Evolutionary conservation across 305 asterid species (phyloP), one percentile per base, ranked within the genome.

Genomic region (Plantago coronopus): DNA sequence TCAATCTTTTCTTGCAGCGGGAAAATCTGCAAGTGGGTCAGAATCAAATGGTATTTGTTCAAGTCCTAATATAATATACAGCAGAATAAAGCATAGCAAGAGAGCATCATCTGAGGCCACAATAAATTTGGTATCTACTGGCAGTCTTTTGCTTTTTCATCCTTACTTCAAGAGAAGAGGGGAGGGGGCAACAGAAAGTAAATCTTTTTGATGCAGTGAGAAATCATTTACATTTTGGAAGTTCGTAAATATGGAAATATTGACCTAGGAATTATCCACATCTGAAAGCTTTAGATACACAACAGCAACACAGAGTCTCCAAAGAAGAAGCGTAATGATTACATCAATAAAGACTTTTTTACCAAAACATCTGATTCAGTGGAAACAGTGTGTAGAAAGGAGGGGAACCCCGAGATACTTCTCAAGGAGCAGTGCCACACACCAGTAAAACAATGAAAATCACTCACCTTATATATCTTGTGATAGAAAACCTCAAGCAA

Each of bases 401-500:
- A 51, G 53, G 34, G 19, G 45, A 53, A 18, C 48, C 57, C 10
- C n/a, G 17, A 31, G 55, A 43, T 18, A 60, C 11, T 38, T 38
- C 16, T 45, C 18, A 48, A 16, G 16, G 17, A 38, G 46, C 22
- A 62, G 22, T 31, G 37, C 45, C 29, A 34, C 55, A 40, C 25
- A 15, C 17, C 8, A 16, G 59, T 8, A 48, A 9, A 40, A 18
- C 19, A 66, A 25, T 54, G 44, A 48, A 63, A 44, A 48, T 62
- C 27, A 57, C 17, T 27, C 72, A 84, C 93, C 84, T 81, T 84
- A 54, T 80, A 80, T 53, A 84, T 82, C 76, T 84, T 84, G 70
- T 82, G 83, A 75, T 78, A 82, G 72, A 84, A 84, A 70, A 84
- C 89, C 74, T 80, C 89, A 42, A 82, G 78, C 81, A 84, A 67